phyloP scores from a whole-genome alignment of 768 basidiomycete species.

The Rhodocollybia butyracea region DNA sequence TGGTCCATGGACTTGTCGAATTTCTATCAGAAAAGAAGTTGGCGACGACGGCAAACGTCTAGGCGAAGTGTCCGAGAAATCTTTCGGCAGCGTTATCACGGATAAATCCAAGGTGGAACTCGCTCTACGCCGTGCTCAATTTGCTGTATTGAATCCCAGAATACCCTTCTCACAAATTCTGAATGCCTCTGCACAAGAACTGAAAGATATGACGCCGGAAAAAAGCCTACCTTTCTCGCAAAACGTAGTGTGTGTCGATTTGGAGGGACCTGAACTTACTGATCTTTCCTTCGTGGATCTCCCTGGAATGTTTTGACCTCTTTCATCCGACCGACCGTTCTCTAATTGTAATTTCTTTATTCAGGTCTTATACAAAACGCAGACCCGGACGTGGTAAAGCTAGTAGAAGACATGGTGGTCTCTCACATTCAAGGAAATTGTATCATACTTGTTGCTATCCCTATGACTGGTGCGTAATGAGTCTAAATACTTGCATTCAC shows the following conservation, averaged over 20 bases:
- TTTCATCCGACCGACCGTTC: neutral
- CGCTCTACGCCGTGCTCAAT: constrained; percentile 44
- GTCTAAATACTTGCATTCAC: neutral
- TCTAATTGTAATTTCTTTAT: neutral
- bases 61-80: constrained; percentile 13
- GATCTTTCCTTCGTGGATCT: constrained; percentile 39
- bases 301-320: constrained; percentile 24
- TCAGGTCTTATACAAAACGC: constrained; percentile 50
- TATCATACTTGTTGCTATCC: constrained; percentile 50
- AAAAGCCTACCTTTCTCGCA: constrained; percentile 28
- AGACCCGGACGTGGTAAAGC: constrained; percentile 34
- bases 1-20: constrained; percentile 30
- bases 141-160: constrained; percentile 37
- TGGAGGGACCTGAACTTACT: constrained; percentile 33
- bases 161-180: constrained; percentile 16
- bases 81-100: constrained; percentile 21
- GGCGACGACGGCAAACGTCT: constrained; percentile 20
- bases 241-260: constrained; percentile 39
- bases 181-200: neutral
- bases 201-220: neutral
- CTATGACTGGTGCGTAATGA: constrained; percentile 45
- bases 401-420: constrained; percentile 48
- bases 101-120: constrained; percentile 38
- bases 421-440: constrained; percentile 48
- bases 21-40: constrained; percentile 38